A percentile compares a stretch with the other conserved stretches of the same genome.
phyloP scores from a whole-genome alignment of 768 basidiomycete species.

The Erythrobasidium yunnanense region DNA sequence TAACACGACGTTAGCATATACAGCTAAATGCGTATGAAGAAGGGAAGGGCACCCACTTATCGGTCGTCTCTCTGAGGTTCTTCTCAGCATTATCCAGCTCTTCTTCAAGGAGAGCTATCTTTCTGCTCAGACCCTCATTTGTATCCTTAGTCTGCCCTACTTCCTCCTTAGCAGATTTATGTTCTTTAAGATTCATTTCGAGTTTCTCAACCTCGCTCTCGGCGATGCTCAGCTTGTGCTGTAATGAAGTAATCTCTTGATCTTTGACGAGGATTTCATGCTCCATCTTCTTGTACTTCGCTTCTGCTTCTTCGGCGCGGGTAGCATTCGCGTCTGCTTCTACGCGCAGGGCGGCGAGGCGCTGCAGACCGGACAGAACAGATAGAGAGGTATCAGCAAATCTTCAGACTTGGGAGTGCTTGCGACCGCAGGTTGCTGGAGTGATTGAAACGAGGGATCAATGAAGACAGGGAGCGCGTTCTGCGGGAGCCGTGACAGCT shows the following conservation, averaged over 20 bases:
- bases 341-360: constrained; percentile 57
- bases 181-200: constrained; percentile 54
- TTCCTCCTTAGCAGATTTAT: constrained; percentile 57
- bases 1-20: background rate
- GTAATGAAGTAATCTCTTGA: constrained; percentile 70
- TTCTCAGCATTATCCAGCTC: constrained; percentile 93
- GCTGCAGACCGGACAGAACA: constrained; percentile 39
- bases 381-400: too few species aligned
- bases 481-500: too few species aligned
- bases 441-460: too few species aligned
- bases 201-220: constrained; percentile 61
- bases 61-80: constrained; percentile 88
- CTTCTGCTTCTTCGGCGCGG: constrained; percentile 79
- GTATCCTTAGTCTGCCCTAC: constrained; percentile 59
- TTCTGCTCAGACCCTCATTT: constrained; percentile 63
- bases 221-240: constrained; percentile 55
- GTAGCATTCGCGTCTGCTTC: constrained; percentile 72
- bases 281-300: constrained; percentile 38
- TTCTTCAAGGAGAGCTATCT: constrained; percentile 84
- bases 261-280: constrained; percentile 60
- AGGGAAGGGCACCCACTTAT: constrained; percentile 64
- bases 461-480: too few species aligned
- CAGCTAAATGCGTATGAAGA: constrained; percentile 1
- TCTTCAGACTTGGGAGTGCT: too few species aligned
- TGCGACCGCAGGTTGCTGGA: too few species aligned